These are phyloP conservation scores for Aureobasidium sp. DNA, from an alignment of 2,329 filamentous ascomycete genomes.

Conservation along the genomic window DNA sequence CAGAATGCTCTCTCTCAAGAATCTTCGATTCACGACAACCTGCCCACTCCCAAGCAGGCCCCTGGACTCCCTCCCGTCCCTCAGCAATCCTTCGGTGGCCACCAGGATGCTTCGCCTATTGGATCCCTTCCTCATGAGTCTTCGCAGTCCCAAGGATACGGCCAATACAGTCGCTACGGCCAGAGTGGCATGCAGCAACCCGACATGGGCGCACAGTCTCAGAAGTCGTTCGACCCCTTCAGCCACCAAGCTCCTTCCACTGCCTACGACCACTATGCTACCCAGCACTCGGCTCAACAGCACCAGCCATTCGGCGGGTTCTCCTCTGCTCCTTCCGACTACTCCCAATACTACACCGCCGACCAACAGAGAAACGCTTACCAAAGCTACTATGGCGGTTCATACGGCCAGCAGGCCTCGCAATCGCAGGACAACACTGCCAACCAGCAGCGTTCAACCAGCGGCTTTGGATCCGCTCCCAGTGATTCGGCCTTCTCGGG, in stretches of 20 bases:
- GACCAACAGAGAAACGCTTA: slow-evolving; percentile 70
- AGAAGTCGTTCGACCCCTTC: slow-evolving; percentile 86
- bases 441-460: slow-evolving; percentile 68
- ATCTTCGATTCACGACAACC: slow-evolving; percentile 32
- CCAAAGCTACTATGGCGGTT: slow-evolving; percentile 54
- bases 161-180: slow-evolving; percentile 64
- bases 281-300: slow-evolving; percentile 52
- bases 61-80: slow-evolving; percentile 56
- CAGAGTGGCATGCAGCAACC: slow-evolving; percentile 48
- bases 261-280: slow-evolving; percentile 41
- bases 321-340: slow-evolving; percentile 71
- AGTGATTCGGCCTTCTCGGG: slow-evolving; percentile 57
- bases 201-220: slow-evolving; percentile 52
- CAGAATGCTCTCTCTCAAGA: slow-evolving; percentile 37
- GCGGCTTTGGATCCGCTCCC: slow-evolving; percentile 61
- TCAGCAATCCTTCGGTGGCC: slow-evolving; percentile 37
- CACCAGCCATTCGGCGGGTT: slow-evolving; percentile 57
- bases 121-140: slow-evolving; percentile 45
- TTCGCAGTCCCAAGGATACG: slow-evolving; percentile 42
- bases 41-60: slow-evolving; percentile 51
- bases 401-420: slow-evolving; percentile 45
- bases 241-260: slow-evolving; percentile 59
- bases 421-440: slow-evolving; percentile 64
- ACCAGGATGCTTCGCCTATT: slow-evolving; percentile 39
- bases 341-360: slow-evolving; percentile 77